A percentile compares a stretch with the other conserved stretches of the same genome.
phyloP scores from a whole-genome alignment of 139 green algal species.

The Mesotaenium endlicherianum region DNA sequence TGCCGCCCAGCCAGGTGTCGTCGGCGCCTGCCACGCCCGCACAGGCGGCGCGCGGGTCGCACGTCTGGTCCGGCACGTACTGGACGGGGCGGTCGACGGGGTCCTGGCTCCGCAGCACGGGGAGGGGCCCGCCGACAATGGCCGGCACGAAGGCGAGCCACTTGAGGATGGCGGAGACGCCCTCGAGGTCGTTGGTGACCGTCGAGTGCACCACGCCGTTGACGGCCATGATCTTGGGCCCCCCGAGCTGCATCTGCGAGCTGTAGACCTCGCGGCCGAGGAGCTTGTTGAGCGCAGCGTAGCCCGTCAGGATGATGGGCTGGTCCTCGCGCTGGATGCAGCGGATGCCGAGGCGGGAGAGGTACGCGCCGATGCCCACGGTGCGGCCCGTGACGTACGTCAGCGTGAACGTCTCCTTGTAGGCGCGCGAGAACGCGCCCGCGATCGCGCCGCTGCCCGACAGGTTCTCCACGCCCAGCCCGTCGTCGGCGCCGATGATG shows the following conservation, averaged over 20 bases:
- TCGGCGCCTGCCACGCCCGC: background rate
- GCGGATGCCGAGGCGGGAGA: conserved; percentile 87
- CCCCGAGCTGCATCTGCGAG: conserved; percentile 94
- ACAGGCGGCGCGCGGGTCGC: conserved; percentile 40
- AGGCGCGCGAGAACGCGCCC: conserved; percentile 68
- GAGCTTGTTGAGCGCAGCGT: conserved; percentile 97
- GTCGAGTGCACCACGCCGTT: conserved; percentile 94
- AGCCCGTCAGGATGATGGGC: conserved; percentile 98
- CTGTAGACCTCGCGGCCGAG: conserved; percentile 88
- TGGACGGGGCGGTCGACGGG: conserved; percentile 62
- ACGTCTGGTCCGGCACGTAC: conserved; percentile 28
- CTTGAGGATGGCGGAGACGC: conserved; percentile 42
- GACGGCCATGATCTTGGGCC: conserved; percentile 87
- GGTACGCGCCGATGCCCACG: conserved; percentile 97
- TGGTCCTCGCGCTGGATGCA: conserved; percentile 89
- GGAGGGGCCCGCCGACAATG: conserved; percentile 54
- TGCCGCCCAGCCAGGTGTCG: conserved; percentile 9
- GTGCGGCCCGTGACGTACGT: conserved; percentile 72
- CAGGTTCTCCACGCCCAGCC: conserved; percentile 95
- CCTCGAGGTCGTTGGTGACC: conserved; percentile 91
- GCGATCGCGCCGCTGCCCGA: conserved; percentile 92
- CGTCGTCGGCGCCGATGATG: conserved; percentile 92
- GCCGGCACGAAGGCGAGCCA: conserved; percentile 53
- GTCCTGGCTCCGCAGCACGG: conserved; percentile 65
- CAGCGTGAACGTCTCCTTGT: conserved; percentile 88